Percentiles rank a stretch among this genome's conserved stretches.
These are phyloP conservation scores for Starmerella davenportii DNA, from an alignment of 805 yeast genomes.

Conservation along the genomic window DNA sequence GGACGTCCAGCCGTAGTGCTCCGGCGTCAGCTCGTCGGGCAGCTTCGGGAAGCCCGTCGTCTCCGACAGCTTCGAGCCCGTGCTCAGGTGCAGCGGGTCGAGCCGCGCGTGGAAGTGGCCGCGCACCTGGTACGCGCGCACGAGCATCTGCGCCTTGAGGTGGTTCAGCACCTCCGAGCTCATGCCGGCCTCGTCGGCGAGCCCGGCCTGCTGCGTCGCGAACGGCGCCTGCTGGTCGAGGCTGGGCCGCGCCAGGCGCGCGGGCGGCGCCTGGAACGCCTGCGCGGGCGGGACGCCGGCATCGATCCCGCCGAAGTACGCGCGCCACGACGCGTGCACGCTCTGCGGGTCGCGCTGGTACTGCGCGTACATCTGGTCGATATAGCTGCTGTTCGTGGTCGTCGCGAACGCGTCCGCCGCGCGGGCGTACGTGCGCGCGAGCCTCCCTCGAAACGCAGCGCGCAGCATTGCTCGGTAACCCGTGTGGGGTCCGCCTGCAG, in stretches of 20 bases:
- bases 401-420: constrained; percentile 57
- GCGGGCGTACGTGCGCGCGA: constrained; percentile 1
- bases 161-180: constrained; percentile 32
- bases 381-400: constrained; percentile 71
- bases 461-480: no score
- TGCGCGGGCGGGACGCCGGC: constrained; percentile 44
- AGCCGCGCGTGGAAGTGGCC: constrained; percentile 91
- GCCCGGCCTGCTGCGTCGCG: constrained; percentile 30
- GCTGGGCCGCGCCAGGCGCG: constrained; percentile 29
- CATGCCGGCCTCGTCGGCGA: constrained; percentile 19
- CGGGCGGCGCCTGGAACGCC: constrained; percentile 87
- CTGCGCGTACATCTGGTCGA: constrained; percentile 94
- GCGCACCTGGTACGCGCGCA: constrained; percentile 96
- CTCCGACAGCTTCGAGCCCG: constrained; percentile 40
- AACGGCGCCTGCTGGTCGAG: constrained; percentile 35
- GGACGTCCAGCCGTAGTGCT: constrained; percentile 79
- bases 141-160: constrained; percentile 85
- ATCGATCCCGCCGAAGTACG: constrained; percentile 83
- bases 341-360: constrained; percentile 81
- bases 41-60: constrained; percentile 18
- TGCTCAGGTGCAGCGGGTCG: constrained; percentile 86
- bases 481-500: no score
- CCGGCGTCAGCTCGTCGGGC: constrained; percentile 81
- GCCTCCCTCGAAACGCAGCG: background rate
- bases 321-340: constrained; percentile 90